Percentiles rank a stretch among this genome's conserved stretches.
Conservation (phyloP, 2,329 filamentous ascomycete species). For the Bipolaris victoriae region DNA sequence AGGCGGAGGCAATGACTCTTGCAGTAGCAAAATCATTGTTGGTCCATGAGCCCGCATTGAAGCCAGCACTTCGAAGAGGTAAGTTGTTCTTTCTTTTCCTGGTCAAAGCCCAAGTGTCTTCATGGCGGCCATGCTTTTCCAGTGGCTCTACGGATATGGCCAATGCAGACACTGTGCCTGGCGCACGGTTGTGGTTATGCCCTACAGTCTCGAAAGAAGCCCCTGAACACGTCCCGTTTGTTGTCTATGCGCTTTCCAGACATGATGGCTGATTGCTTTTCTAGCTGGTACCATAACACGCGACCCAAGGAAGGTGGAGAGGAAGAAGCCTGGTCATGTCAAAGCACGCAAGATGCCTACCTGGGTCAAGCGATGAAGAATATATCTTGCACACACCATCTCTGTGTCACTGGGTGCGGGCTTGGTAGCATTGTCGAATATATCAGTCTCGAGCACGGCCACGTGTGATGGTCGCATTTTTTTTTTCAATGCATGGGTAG, state of each 20-base stretch:
- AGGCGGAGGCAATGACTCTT: constrained; percentile 92
- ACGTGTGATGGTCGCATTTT: neutral
- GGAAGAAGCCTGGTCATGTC: constrained; percentile 94
- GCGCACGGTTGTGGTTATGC: constrained; percentile 7
- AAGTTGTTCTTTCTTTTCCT: constrained; percentile 51
- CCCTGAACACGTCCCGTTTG: constrained; percentile 10
- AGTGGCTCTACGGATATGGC: constrained; percentile 1
- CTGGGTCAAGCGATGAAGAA: constrained; percentile 82
- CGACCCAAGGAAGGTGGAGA: constrained; percentile 90
- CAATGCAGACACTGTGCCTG: constrained; percentile 4
- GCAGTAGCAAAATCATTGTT: constrained; percentile 86
- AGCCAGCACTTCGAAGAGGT: constrained; percentile 88
- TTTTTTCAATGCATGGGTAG: neutral
- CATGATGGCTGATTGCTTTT: constrained; percentile 51
- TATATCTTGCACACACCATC: constrained; percentile 35
- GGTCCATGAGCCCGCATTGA: constrained; percentile 90
- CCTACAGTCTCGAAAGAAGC: constrained; percentile 14
- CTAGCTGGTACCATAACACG: constrained; percentile 90
- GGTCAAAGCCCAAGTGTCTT: constrained; percentile 3
- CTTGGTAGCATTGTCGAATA: constrained; percentile 24
- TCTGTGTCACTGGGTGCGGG: constrained; percentile 19
- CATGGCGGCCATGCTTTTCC: constrained; percentile 1
- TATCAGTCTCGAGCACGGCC: neutral
- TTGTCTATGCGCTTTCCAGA: constrained; percentile 17
- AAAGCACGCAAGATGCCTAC: constrained; percentile 98